Percentiles rank a stretch among this genome's conserved stretches.
These are phyloP conservation scores for Ophiostoma sp. DNA, from an alignment of 2,329 filamentous ascomycete genomes.

Conservation along the genomic window DNA sequence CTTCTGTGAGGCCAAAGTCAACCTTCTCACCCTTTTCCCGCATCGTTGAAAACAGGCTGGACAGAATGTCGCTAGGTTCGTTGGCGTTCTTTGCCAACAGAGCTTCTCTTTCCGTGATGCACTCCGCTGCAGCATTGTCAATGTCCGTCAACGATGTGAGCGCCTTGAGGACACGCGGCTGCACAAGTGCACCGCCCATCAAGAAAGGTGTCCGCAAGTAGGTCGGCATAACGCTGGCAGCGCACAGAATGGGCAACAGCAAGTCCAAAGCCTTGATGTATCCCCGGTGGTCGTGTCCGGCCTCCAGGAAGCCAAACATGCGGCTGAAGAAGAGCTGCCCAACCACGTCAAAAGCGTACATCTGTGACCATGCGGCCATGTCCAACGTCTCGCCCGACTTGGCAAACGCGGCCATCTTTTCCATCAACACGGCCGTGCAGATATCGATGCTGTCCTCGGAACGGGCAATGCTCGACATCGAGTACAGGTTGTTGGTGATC, in stretches of 20 bases:
- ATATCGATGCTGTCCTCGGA: not conserved
- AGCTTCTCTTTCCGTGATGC: not conserved
- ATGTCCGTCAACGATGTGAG: not conserved
- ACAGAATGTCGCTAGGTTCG: not conserved
- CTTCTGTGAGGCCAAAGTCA: not conserved
- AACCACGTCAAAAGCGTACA: constrained; percentile 7
- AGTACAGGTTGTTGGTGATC: constrained; percentile 5
- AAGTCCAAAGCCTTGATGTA: not conserved
- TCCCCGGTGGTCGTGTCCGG: not conserved
- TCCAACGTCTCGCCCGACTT: not conserved
- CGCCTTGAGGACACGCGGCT: not conserved
- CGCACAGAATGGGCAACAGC: not conserved
- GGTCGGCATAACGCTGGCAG: not conserved
- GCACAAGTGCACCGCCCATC: not conserved
- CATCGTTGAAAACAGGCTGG: constrained; percentile 4
- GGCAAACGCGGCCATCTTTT: not conserved
- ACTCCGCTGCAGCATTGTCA: not conserved
- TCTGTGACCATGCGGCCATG: constrained; percentile 4
- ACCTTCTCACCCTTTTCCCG: constrained; percentile 5
- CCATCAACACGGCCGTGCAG: not conserved
- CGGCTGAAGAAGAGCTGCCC: constrained; percentile 13
- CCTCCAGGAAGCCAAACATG: constrained; percentile 14
- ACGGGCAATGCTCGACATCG: constrained; percentile 5
- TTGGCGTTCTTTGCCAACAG: not conserved
- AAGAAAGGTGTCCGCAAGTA: not conserved